phyloP scores from a whole-genome alignment of 306 rosid species.

The Cicer chorassanicum region DNA sequence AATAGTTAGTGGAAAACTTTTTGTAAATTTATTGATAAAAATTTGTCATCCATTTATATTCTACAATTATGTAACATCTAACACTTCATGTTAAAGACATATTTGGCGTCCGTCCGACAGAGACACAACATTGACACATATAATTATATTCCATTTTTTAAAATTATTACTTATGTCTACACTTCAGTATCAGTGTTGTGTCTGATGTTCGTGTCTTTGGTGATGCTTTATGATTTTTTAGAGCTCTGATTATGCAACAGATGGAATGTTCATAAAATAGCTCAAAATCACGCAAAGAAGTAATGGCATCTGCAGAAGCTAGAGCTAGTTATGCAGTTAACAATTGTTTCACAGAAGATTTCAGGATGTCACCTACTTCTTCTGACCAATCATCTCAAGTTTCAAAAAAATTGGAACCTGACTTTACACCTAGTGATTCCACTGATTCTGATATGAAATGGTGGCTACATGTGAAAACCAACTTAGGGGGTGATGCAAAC shows the following conservation, averaged over 20 bases:
- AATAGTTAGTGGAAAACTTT: too few species aligned
- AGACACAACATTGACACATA: too few species aligned
- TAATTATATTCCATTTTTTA: too few species aligned
- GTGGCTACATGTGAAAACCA: slow-evolving; percentile 75
- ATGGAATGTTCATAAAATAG: slow-evolving; percentile 23
- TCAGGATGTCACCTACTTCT: slow-evolving; percentile 37
- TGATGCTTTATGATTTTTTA: too few species aligned
- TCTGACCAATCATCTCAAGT: slow-evolving; percentile 13
- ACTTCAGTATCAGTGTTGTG: too few species aligned
- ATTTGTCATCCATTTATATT: neutral
- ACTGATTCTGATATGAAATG: slow-evolving; percentile 54
- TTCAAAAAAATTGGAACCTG: slow-evolving; percentile 49
- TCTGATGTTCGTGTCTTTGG: too few species aligned
- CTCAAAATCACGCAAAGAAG: neutral
- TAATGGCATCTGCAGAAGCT: slow-evolving; percentile 49
- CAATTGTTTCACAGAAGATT: slow-evolving; percentile 44
- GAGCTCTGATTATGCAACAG: slow-evolving; percentile 30
- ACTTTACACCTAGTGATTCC: slow-evolving; percentile 46
- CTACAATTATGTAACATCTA: neutral
- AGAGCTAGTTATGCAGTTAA: slow-evolving; percentile 43
- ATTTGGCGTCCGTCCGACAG: too few species aligned
- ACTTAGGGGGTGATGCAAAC: slow-evolving; percentile 49
- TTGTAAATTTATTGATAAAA: neutral
- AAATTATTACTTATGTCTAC: too few species aligned
- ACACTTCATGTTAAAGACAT: too few species aligned